Evolutionary conservation across 2,329 filamentous ascomycete genomes (phyloP), one percentile per base, ranked within the genome.

Genomic region (Diaporthe eres): DNA sequence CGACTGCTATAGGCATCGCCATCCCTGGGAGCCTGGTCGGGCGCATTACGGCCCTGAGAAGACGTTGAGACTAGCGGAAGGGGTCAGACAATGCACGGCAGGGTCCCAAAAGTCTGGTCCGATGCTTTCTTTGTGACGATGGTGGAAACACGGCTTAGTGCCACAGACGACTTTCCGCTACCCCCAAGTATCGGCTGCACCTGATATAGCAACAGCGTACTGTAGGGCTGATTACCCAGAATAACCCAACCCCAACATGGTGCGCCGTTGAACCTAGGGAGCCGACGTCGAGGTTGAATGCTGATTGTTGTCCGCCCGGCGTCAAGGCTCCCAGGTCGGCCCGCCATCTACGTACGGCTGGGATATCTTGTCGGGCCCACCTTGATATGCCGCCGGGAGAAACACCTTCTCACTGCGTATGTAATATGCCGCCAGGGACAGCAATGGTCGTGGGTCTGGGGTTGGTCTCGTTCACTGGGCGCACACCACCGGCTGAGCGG

Each of bases 191-290:
- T 53, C 31, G 31, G 31, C 65, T 53, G 47, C 31, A 53, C 19
- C 31, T 53, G 47, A 39, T 68, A 28, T 68, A 22, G 15, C 39
- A 15, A 47, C 60, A 47, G 39, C 60, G 42, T 28, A 13, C 34
- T 68, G n/a, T 68, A 68, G 47, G 65, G 65, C 65, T 68, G 65
- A 68, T 68, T 25, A 28, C 34, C 42, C 47, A 53, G 47, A 68
- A 47, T 65, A 28, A 25, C 39, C n/a, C 39, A 65, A 28, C 17
- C 61, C 37, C 25, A 65, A 53, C 31, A n/a, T 53, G 47, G 47
- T 53, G 47, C 47, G 65, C 65, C 65, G 31, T 53, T 68, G 47
- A 15, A 28, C 13, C 12, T 12, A 19, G 8, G 25, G 13, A 13
- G n/a, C n/a, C 47, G 65, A 68, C 47, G 65, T 51, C 47, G n/a